Evolutionary conservation across 805 yeast species (phyloP).

Genomic region (Teunomyces aglyptinius): DNA sequence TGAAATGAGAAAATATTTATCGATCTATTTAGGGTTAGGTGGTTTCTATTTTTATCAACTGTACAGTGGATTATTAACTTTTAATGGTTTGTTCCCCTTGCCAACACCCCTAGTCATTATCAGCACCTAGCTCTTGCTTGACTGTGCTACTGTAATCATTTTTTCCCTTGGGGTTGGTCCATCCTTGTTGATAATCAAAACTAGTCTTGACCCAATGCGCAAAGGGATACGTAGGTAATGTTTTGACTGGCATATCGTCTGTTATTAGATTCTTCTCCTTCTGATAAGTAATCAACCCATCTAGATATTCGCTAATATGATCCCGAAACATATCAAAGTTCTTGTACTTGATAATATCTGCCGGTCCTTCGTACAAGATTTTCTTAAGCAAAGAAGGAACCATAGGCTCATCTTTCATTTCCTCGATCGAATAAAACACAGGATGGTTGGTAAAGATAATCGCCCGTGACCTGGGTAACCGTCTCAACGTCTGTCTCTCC

Average conservation of each 20-base stretch:
- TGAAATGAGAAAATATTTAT: too few species aligned
- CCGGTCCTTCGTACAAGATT: constrained; percentile 65
- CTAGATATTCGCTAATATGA: constrained; percentile 58
- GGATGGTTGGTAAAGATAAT: constrained; percentile 77
- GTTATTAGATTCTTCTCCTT: constrained; percentile 52
- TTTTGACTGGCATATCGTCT: constrained; percentile 56
- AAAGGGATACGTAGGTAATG: constrained; percentile 62
- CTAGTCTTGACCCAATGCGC: constrained; percentile 52
- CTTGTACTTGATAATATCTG: constrained; percentile 62
- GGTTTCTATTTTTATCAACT: too few species aligned
- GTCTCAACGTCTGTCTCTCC: constrained; percentile 68
- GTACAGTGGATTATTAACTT: background rate
- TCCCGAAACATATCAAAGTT: constrained; percentile 58
- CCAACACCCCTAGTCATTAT: constrained; percentile 6
- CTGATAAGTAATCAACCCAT: constrained; percentile 56
- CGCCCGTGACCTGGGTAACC: constrained; percentile 63
- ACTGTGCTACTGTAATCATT: constrained; percentile 21
- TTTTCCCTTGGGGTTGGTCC: constrained; percentile 36
- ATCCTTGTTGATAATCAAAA: constrained; percentile 39
- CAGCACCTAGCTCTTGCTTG: constrained; percentile 18
- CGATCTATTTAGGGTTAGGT: too few species aligned
- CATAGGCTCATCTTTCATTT: constrained; percentile 73
- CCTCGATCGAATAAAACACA: constrained; percentile 73
- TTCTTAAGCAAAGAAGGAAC: constrained; percentile 73
- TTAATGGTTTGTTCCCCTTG: background rate